These are phyloP conservation scores for Zygotorulaspora mrakii DNA, from an alignment of 1,139 yeast genomes.

Conservation along the genomic window DNA sequence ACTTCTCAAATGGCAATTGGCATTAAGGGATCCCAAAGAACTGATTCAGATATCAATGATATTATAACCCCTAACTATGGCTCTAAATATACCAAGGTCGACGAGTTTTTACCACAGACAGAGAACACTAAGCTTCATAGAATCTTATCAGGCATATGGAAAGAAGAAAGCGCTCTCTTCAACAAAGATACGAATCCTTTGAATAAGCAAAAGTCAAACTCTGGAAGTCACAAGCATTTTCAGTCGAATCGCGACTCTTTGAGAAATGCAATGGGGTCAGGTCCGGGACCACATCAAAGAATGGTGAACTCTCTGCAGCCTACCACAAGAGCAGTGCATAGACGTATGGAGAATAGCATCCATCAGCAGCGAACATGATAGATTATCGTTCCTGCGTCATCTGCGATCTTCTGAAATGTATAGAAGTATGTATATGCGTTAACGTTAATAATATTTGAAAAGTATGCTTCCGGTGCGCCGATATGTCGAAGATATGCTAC, in stretches of 20 bases:
- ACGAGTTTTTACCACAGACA: conserved; percentile 24
- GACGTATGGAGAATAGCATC: conserved; percentile 31
- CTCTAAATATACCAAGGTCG: conserved; percentile 15
- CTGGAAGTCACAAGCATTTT: conserved; percentile 10
- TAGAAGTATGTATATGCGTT: too few species aligned
- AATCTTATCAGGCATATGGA: conserved; percentile 31
- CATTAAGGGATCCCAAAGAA: conserved; percentile 13
- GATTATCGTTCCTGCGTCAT: too few species aligned
- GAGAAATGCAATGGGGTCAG: conserved; percentile 22
- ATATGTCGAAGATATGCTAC: too few species aligned
- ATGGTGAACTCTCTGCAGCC: conserved; percentile 33
- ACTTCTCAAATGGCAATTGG: conserved; percentile 15
- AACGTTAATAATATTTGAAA: too few species aligned
- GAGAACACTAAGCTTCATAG: conserved; percentile 27
- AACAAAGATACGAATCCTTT: conserved; percentile 29
- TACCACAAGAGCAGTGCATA: conserved; percentile 35
- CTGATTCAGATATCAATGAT: conserved; percentile 7
- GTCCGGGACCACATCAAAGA: conserved; percentile 26
- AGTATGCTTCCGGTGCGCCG: too few species aligned
- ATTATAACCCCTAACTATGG: conserved; percentile 12
- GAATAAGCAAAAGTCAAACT: conserved; percentile 14
- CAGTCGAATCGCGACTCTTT: conserved; percentile 21
- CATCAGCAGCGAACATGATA: conserved; percentile 20
- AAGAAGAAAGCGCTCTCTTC: conserved; percentile 28
- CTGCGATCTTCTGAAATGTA: too few species aligned